phyloP scores from a whole-genome alignment of 148 eudicot species.

The Persicaria tinctoria region DNA sequence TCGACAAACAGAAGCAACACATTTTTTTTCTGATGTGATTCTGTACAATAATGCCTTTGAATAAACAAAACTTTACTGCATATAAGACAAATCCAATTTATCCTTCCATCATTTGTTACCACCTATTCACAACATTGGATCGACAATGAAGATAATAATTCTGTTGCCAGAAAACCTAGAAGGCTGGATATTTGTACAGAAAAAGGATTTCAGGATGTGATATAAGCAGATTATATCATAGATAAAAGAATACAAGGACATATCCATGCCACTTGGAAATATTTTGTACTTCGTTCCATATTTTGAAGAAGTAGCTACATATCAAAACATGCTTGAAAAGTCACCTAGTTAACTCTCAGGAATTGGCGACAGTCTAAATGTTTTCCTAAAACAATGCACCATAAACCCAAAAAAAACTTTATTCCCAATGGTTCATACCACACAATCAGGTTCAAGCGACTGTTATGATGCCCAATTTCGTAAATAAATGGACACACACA shows the following conservation, averaged over 20 bases:
- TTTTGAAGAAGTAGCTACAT: not conserved
- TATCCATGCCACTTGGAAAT: not conserved
- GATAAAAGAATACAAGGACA: not conserved
- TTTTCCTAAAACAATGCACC: not conserved
- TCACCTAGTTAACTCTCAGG: not conserved
- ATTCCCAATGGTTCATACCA: not conserved
- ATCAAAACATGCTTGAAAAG: not conserved
- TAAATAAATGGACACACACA: not conserved
- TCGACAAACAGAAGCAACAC: not conserved
- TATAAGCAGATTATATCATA: not conserved
- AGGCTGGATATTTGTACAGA: not conserved
- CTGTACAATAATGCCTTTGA: not conserved
- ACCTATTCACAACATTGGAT: not conserved
- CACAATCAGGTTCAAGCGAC: not conserved
- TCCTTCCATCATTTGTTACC: not conserved
- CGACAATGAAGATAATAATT: not conserved
- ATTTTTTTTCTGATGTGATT: not conserved
- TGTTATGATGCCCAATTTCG: not conserved
- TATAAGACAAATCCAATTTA: not conserved
- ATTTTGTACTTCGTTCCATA: not conserved
- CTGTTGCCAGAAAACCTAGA: not conserved
- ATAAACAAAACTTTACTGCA: not conserved
- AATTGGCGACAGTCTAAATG: not conserved
- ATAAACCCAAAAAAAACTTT: not conserved
- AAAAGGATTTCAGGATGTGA: conserved; percentile 3